Base-by-base conservation (phyloP, 208 protist genomes). In the Porcisia hertigi region DNA sequence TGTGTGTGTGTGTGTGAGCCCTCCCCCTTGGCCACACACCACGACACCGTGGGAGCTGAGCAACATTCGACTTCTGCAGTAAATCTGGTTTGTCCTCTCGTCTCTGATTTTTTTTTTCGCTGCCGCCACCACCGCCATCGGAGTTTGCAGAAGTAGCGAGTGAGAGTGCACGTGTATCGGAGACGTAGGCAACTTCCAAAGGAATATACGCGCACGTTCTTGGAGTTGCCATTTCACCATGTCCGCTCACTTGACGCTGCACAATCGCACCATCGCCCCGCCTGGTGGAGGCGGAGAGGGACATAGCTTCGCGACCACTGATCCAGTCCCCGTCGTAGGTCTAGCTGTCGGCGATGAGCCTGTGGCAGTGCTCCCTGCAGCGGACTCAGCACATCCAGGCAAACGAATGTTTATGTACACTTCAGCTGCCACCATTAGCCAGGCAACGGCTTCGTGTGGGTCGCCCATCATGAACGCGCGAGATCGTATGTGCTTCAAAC, bases 401-500 rank as follows among this genome's bases (percentile, higher is more conserved):
- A 11, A 18, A 12, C n/a, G 47, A 30, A 43, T 45, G 66, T 55
- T 49, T 14, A n/a, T 54, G 12, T 55, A n/a, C 30, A 20, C 30
- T 5, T 20, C 47, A 20, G 45, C 30, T 12, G 16, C 25, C 43
- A n/a, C 4, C 8, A 36, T 2, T 20, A 43, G 43, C 30, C 11
- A 36, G 43, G 69, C 11, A 11, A 6, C 53, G 1, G 53, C 7
- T 23, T 34, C 67, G 1, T 12, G 16, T 41, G 34, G 39, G 8
- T 58, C 71, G 4, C 63, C 77, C 43, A 67, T 76, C 54, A 55
- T 72, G 63, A 43, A 54, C 36, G 6, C 71, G 11, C 78, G 73
- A 23, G 81, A 85, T 5, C 43, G 65, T 7, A 34, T 64, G 0
- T 81, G 76, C 49, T 80, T 78, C 16, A 74, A 39, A 14, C 47